Percentiles rank a stretch among this genome's conserved stretches.
phyloP scores from a whole-genome alignment of 352 stramenopile genomes.

The Phytophthora hybrid region DNA sequence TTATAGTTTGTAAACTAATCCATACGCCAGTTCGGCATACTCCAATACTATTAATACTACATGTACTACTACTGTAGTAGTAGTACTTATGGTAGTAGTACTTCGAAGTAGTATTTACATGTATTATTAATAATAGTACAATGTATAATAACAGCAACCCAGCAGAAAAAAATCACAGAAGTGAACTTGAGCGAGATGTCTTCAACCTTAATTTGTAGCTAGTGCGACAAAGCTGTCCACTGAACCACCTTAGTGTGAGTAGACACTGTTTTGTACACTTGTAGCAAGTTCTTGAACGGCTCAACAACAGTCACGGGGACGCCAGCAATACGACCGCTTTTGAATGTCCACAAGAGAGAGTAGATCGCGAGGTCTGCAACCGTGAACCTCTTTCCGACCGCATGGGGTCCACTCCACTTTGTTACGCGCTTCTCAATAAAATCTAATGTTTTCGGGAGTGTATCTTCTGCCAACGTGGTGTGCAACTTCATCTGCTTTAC shows the following conservation, averaged over 20 bases:
- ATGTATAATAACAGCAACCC: too few relatives aligned
- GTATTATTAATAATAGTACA: too few relatives aligned
- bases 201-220: not conserved
- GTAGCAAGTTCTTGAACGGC: slow-evolving; percentile 41
- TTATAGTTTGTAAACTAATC: too few relatives aligned
- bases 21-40: too few relatives aligned
- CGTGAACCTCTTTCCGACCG: slow-evolving; percentile 45
- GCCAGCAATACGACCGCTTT: slow-evolving; percentile 41
- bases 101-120: too few relatives aligned
- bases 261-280: slow-evolving; percentile 42
- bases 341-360: slow-evolving; percentile 49
- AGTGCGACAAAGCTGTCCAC: slow-evolving; percentile 39
- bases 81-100: too few relatives aligned
- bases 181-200: too few relatives aligned
- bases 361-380: slow-evolving; percentile 66
- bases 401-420: slow-evolving; percentile 37
- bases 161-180: too few relatives aligned
- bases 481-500: slow-evolving; percentile 36
- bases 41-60: too few relatives aligned
- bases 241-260: slow-evolving; percentile 53
- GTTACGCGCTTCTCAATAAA: slow-evolving; percentile 51
- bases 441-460: slow-evolving; percentile 50
- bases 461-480: slow-evolving; percentile 33
- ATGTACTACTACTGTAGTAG: too few relatives aligned
- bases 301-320: slow-evolving; percentile 39